phyloP scores from a whole-genome alignment of 1,139 yeast genomes.

The Blastobotrys indianensis region DNA sequence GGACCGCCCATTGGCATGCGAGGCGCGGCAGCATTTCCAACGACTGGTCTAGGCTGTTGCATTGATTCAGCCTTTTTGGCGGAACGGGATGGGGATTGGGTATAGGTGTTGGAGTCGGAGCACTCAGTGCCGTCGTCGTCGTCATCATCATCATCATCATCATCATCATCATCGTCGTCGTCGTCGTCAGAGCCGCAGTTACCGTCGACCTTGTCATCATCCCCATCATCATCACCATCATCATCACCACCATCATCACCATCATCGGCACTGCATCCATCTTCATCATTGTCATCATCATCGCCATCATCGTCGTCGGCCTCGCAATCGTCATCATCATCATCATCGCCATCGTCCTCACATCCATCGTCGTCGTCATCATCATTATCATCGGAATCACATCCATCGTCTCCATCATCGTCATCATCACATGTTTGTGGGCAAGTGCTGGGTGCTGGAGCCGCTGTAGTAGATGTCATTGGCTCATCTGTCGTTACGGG shows the following conservation, averaged over 20 bases:
- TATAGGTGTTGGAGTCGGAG: too few species aligned
- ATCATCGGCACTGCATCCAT: not conserved
- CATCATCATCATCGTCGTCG: not conserved
- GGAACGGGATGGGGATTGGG: too few species aligned
- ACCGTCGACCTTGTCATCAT: not conserved
- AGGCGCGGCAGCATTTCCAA: too few species aligned
- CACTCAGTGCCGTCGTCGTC: not conserved
- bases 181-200: not conserved
- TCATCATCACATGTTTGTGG: not conserved
- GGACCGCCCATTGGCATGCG: too few species aligned
- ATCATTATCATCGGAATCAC: not conserved
- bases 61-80: too few species aligned
- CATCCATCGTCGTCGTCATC: not conserved
- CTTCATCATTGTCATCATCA: conserved; percentile 1
- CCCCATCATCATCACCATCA: conserved; percentile 2
- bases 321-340: not conserved
- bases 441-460: not conserved
- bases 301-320: not conserved
- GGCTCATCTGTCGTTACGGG: not conserved
- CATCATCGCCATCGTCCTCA: not conserved
- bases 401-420: not conserved
- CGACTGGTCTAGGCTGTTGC: too few species aligned
- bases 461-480: not conserved
- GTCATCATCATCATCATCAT: not conserved
- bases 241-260: not conserved